Evolutionary conservation across 2,329 filamentous ascomycete genomes (phyloP), one percentile per base, ranked within the genome.

Genomic region (Stachybotrys chlorohalonatus): DNA sequence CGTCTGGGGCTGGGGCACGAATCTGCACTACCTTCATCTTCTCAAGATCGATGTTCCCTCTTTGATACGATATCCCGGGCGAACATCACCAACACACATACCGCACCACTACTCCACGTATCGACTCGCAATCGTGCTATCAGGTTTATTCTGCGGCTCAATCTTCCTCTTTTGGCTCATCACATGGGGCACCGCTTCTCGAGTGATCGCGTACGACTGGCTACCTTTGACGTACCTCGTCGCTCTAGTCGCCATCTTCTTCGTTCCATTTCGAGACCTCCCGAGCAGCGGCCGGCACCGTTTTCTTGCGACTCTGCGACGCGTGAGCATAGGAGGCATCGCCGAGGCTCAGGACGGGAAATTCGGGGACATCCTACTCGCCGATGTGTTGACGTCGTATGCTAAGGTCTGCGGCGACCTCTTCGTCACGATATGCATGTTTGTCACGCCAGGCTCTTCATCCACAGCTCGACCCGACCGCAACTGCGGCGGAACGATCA

Each of bases 331-430:
- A 48, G 94, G 94, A 30, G 92, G 93, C 0, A 79, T 99, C 30
- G 93, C 94, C 13, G 86, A 93, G 70, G 77, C 89, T 1, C 83
- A 89, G 62, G 89, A 96, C 70, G 91, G 93, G 54, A 96, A 95
- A 67, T 97, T 97, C 64, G 93, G 90, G 54, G 94, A 99, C 67
- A 87, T 97, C 53, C 74, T 99, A 56, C 82, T 99, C 16, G 92
- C 94, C 39, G 94, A 99, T 79, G 93, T 91, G 54, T 74, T 97
- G 62, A 99, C 94, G 47, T 95, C 89, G 64, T 99, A 97, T 69
- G 87, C 93, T 58, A 96, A 95, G 70, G 88, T 96, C 32, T 78
- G 95, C 31, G 93, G 86, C 30, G 94, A 99, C 69, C 74, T 96
- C 11, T 96, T 91, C 68, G 87, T 97, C 54, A 85, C 85, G 51